Base-by-base conservation (phyloP, 768 basidiomycete genomes). In the Cyathus striatus region DNA sequence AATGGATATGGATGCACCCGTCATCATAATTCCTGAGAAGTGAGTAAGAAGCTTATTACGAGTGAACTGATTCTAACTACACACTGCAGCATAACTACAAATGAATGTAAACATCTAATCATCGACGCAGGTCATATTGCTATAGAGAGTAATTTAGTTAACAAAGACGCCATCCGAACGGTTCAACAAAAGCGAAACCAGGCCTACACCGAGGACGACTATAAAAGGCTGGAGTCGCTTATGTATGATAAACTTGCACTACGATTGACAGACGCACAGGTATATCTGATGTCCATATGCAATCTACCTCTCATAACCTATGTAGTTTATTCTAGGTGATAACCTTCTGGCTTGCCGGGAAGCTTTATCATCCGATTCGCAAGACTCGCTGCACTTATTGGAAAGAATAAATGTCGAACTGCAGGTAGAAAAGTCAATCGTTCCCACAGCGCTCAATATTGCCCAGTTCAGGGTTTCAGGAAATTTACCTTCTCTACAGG, bases 1-100 rank as follows among this genome's bases (percentile, higher is more conserved):
- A 50, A 79, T 99, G 67, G 94, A 99, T 55, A 76, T 99, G 73
- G 90, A 95, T 54, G 92, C 96, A 0, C 96, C 96, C 4, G 81
- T 99, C 52, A 96, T 99, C 57, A 91, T 99, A 53, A 78, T 98
- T 41, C 96, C 96, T 1, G 95, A 98, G 66, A 83, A 90, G 91
- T 93, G 57, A 43, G 70, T 60, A 14, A 9, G 18, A 40, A 6
- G 35, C 24, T 41, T 18, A 4, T 41, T 23, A 17, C 25, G 22
- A 20, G 44, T 33, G 23, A 16, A 40, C 18, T 18, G 30, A 14
- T 13, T 20, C 6, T 42, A 48, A 25, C 51, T 35, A 38, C 44
- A 25, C 18, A 46, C 42, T 45, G 1, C 44, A 95, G 91, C 51
- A 77, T 97, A 39, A 86, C 83, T 3, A 79, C 79, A 5, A 74